Percentiles rank a stretch among this genome's conserved stretches.
phyloP scores from a whole-genome alignment of 2,329 filamentous ascomycete species.

The Neofusicoccum kwambonambiense region DNA sequence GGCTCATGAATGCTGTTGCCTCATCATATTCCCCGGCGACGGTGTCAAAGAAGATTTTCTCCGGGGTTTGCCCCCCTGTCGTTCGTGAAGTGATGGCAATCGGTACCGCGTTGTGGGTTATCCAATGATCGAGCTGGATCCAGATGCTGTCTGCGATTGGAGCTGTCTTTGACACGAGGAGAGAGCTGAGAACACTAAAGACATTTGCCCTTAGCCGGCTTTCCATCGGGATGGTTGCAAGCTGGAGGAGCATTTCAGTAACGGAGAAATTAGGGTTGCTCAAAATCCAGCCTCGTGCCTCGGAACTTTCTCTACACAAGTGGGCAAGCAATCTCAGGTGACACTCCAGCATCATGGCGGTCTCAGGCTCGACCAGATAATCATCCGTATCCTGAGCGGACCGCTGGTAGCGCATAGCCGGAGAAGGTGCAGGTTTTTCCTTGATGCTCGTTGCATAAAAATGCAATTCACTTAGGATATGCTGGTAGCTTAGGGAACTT shows the following conservation, averaged over 20 bases:
- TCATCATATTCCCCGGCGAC: slow-evolving; percentile 12
- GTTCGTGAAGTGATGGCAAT: slow-evolving; percentile 2
- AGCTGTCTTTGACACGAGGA: slow-evolving; percentile 72
- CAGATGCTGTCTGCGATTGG: slow-evolving; percentile 73
- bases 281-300: slow-evolving; percentile 72
- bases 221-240: slow-evolving; percentile 75
- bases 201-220: slow-evolving; percentile 78
- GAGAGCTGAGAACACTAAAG: slow-evolving; percentile 72
- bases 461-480: slow-evolving; percentile 86
- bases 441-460: slow-evolving; percentile 79
- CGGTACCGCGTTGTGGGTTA: slow-evolving; percentile 34
- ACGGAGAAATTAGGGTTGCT: slow-evolving; percentile 66
- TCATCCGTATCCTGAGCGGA: slow-evolving; percentile 35
- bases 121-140: slow-evolving; percentile 76
- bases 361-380: slow-evolving; percentile 81
- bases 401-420: slow-evolving; percentile 54
- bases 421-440: slow-evolving; percentile 64
- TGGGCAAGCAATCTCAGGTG: slow-evolving; percentile 87
- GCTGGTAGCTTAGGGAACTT: slow-evolving; percentile 84
- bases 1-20: slow-evolving; percentile 60
- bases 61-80: neutral
- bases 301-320: slow-evolving; percentile 70
- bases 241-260: slow-evolving; percentile 70
- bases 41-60: slow-evolving; percentile 15
- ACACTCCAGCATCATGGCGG: slow-evolving; percentile 92